Conservation (phyloP, 805 yeast species). For the Suhomyces vadensis region DNA sequence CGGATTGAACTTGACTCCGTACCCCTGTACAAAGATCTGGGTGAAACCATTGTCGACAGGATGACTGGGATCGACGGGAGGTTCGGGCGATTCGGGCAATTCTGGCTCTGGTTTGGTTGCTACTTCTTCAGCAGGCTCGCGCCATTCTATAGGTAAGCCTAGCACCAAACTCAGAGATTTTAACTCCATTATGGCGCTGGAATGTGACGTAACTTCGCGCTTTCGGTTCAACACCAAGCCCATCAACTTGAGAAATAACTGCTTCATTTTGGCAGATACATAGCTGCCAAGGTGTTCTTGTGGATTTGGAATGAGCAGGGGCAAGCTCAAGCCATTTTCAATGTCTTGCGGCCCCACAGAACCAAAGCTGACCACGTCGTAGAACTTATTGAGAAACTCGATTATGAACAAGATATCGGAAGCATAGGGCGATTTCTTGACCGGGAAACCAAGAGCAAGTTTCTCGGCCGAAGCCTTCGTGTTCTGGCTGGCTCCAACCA, state of each 20-base stretch:
- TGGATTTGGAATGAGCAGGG: no score
- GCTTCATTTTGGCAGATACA: constrained; percentile 34
- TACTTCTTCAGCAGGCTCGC: constrained; percentile 16
- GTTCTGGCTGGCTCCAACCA: constrained; percentile 19
- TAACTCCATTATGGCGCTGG: constrained; percentile 36
- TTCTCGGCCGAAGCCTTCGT: constrained; percentile 19
- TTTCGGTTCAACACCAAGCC: constrained; percentile 40
- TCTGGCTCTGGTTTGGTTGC: no score
- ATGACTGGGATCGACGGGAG: constrained; percentile 25
- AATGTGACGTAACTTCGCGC: constrained; percentile 22
- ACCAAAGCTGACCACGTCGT: constrained; percentile 22
- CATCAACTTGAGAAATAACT: constrained; percentile 31
- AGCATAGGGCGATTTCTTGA: constrained; percentile 26
- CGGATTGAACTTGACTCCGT: constrained; percentile 23
- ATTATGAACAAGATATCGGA: constrained; percentile 35
- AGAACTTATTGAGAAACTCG: constrained; percentile 34
- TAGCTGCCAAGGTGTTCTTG: no score
- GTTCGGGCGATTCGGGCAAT: constrained; percentile 8
- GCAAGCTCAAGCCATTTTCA: constrained; percentile 36
- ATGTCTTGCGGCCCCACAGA: constrained; percentile 40
- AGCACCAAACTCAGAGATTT: constrained; percentile 24
- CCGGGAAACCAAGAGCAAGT: constrained; percentile 39
- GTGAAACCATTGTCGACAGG: constrained; percentile 19
- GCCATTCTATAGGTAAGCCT: constrained; percentile 45
- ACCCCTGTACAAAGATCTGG: constrained; percentile 6